Base-by-base conservation (phyloP, 331 rosid species). In the Spiraea crenata region DNA sequence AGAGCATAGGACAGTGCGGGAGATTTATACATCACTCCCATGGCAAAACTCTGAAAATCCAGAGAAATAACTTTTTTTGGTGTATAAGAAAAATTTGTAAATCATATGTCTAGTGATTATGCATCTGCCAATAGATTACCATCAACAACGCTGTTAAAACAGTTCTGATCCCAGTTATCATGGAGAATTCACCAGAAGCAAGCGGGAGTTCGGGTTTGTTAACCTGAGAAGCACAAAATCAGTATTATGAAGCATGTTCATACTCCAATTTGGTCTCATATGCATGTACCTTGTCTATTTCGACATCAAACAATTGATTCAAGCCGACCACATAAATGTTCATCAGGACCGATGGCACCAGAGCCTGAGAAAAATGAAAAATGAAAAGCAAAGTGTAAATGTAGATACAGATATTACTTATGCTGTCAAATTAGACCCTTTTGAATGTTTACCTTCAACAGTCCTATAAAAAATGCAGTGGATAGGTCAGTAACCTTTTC, bases 101-200 rank as follows among this genome's bases (percentile, higher is more conserved):
- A 7, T 12, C 5, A 19, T 34, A 10, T 42, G 46, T 42, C 45
- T 41, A 42, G 9, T 7, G 20, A 35, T 50, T 1, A 6, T 50
- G 31, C 31, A 67, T 67, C 60, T 50, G 72, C 7, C 46, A 35
- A 6, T 35, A 20, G 2, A 39, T 13, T 41, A 69, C 73, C 73
- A 40, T 69, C 52, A 69, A 48, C 54, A 69, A 15, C 41, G 40
- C 73, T 15, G 44, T 16, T 6, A 52, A 69, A 69, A 69, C 73
- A 44, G 54, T 69, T 19, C 63, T 2, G 63, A 69, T 55, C 42
- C 73, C 73, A 69, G 64, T 6, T 6, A 41, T 63, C 63, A 69
- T 69, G 0, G 73, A 69, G 64, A 69, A 69, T 55, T 69, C 73
- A 13, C 73, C 73, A 8, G 73, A 69, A 55, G 73, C 73, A 3